These are phyloP conservation scores for Lactarius sanguifluus DNA, from an alignment of 768 basidiomycete genomes.

Conservation along the genomic window DNA sequence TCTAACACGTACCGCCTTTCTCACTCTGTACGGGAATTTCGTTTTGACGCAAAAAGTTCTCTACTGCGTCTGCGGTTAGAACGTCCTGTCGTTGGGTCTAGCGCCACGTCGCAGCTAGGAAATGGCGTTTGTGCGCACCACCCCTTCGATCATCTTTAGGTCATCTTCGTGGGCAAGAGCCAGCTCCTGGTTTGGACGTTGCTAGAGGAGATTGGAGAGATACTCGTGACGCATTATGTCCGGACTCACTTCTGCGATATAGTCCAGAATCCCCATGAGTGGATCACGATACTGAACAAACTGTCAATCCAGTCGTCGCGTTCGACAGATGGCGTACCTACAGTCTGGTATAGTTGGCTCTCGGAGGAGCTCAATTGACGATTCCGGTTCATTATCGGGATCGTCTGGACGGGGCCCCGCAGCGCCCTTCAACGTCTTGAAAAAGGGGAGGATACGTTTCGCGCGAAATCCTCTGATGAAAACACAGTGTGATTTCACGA, in stretches of 20 bases:
- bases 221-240: not conserved
- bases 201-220: not conserved
- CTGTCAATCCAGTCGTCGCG: not conserved
- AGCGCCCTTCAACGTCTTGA: slow-evolving; percentile 14
- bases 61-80: slow-evolving; percentile 24
- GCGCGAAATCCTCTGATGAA: slow-evolving; percentile 28
- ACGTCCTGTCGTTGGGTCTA: slow-evolving; percentile 13
- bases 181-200: slow-evolving; percentile 21
- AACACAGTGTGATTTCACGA: slow-evolving; percentile 10
- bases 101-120: not conserved
- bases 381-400: slow-evolving; percentile 17
- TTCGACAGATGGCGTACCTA: not conserved
- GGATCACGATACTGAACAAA: slow-evolving; percentile 21
- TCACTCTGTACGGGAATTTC: slow-evolving; percentile 16
- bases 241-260: slow-evolving; percentile 19
- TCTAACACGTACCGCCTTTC: slow-evolving; percentile 18
- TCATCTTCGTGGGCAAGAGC: slow-evolving; percentile 29
- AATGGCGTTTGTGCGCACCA: slow-evolving; percentile 4
- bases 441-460: slow-evolving; percentile 20
- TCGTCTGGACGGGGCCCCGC: slow-evolving; percentile 16
- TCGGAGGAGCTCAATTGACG: slow-evolving; percentile 19
- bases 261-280: slow-evolving; percentile 22
- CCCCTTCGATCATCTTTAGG: slow-evolving; percentile 16
- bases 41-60: slow-evolving; percentile 25
- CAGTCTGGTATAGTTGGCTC: slow-evolving; percentile 19